Evolutionary conservation across 2,329 filamentous ascomycete genomes (phyloP).

Genomic region (Aspergillus piperis): DNA sequence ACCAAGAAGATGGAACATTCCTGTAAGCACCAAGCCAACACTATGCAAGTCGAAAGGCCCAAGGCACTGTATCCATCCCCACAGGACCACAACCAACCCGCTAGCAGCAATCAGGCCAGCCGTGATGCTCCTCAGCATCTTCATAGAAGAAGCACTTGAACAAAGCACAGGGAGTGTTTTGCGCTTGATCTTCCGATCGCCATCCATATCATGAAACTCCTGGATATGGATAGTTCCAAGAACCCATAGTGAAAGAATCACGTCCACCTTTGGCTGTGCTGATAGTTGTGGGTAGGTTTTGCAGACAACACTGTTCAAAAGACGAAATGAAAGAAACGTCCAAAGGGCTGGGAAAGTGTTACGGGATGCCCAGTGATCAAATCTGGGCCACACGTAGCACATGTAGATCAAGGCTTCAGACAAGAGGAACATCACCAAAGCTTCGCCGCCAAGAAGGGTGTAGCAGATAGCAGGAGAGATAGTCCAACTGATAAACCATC

Average conservation of each 20-base stretch:
- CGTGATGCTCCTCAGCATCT: not conserved
- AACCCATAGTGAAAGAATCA: conserved; percentile 5
- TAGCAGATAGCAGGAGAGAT: not conserved
- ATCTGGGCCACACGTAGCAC: conserved; percentile 13
- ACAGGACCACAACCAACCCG: not conserved
- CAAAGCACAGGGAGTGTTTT: conserved; percentile 10
- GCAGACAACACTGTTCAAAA: conserved; percentile 4
- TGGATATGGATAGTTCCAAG: conserved; percentile 12
- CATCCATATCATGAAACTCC: conserved; percentile 18
- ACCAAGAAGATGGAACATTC: not conserved
- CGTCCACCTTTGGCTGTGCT: not conserved
- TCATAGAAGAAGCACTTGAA: not conserved
- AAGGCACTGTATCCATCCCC: not conserved
- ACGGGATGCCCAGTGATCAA: conserved; percentile 13
- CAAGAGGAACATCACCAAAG: not conserved
- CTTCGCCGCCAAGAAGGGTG: not conserved
- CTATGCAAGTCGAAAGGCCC: not conserved
- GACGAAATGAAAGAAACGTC: conserved; percentile 10
- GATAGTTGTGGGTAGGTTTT: conserved; percentile 1
- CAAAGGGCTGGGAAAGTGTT: conserved; percentile 13
- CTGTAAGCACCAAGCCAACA: not conserved
- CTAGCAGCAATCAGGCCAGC: not conserved
- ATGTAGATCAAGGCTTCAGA: conserved; percentile 7
- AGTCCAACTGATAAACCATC: not conserved
- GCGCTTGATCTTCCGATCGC: conserved; percentile 4